Evolutionary conservation across 208 protist species (phyloP).

Genomic region (Jaenimonas drosophilae): DNA sequence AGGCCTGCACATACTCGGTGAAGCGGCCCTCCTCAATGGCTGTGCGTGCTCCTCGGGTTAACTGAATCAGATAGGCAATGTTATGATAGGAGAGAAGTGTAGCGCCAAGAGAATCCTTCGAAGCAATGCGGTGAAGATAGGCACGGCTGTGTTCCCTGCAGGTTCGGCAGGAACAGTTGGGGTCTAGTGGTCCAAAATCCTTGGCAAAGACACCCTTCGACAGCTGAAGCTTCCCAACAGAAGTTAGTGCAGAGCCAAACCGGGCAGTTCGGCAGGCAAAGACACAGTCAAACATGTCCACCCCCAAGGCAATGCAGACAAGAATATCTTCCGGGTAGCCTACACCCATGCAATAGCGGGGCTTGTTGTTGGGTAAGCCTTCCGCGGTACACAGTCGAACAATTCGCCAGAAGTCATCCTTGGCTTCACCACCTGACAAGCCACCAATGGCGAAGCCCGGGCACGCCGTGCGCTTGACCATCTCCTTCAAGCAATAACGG

Average conservation of each 20-base stretch:
- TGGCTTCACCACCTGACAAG: conserved; percentile 97
- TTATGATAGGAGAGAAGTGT: conserved; percentile 98
- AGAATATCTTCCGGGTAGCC: conserved; percentile 98
- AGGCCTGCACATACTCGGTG: conserved; percentile 76
- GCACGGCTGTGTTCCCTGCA: conserved; percentile 92
- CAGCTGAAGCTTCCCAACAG: conserved; percentile 73
- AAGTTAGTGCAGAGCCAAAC: conserved; percentile 93
- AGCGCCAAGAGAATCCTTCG: conserved; percentile 80
- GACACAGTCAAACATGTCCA: conserved; percentile 99
- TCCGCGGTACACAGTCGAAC: conserved; percentile 87
- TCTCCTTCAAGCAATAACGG: conserved; percentile 86
- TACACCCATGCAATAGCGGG: conserved; percentile 99
- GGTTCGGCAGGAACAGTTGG: conserved; percentile 86
- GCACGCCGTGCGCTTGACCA: conserved; percentile 87
- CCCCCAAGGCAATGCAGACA: conserved; percentile 96
- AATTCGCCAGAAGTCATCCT: conserved; percentile 95
- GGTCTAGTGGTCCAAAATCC: conserved; percentile 76
- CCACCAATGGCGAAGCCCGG: conserved; percentile 99
- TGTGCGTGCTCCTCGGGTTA: conserved; percentile 85
- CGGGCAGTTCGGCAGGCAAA: conserved; percentile 97
- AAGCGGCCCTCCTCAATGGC: conserved; percentile 78
- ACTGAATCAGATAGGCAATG: conserved; percentile 93
- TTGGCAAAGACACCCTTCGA: conserved; percentile 49
- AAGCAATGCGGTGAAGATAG: conserved; percentile 88
- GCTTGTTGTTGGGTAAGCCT: conserved; percentile 86